Evolutionary conservation across 2,329 filamentous ascomycete species (phyloP).

Genomic region (Xylaria digitata): DNA sequence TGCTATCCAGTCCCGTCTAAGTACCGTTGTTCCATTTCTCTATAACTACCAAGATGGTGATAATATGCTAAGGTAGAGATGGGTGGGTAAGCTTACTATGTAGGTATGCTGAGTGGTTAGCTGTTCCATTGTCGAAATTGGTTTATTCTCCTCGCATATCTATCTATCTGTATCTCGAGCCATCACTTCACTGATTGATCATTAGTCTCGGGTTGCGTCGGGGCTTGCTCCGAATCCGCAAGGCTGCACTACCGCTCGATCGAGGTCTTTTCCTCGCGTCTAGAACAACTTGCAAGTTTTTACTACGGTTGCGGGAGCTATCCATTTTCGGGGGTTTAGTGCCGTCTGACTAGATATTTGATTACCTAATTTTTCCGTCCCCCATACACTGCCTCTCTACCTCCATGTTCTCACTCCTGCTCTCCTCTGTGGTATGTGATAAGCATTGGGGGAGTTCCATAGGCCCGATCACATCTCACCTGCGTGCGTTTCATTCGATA

Average conservation of each 20-base stretch:
- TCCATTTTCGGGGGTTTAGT: background rate
- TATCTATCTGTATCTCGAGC: background rate
- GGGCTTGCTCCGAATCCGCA: background rate
- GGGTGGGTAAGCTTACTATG: conserved; percentile 17
- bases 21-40: background rate
- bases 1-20: background rate
- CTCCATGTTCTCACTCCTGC: background rate
- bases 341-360: too few species aligned
- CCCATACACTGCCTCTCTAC: background rate
- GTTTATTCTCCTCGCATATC: background rate
- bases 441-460: background rate
- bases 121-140: background rate
- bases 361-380: background rate
- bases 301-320: background rate
- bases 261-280: background rate
- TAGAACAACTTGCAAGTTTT: background rate
- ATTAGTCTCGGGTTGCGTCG: background rate
- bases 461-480: background rate
- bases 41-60: background rate
- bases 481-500: background rate
- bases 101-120: background rate
- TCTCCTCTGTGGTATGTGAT: background rate
- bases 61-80: background rate
- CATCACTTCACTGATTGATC: background rate
- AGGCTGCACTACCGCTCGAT: background rate